Conservation (phyloP, 805 yeast species). For the Babjeviella inositovora region DNA sequence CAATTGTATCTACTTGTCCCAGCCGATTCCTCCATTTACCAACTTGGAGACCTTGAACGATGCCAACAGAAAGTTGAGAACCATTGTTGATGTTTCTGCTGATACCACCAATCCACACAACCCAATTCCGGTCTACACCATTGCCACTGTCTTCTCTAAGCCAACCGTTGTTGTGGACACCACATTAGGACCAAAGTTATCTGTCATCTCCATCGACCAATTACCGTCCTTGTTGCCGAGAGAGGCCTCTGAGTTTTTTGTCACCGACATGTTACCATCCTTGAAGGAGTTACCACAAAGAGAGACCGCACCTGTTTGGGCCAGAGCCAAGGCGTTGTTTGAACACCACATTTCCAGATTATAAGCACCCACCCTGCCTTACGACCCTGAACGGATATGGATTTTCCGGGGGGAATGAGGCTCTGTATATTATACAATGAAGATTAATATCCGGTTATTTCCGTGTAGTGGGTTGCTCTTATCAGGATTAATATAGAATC, state of each 20-base stretch:
- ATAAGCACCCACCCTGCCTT: too few relatives aligned
- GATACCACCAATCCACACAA: conserved; percentile 98
- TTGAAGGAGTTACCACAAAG: conserved; percentile 74
- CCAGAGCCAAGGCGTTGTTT: conserved; percentile 69
- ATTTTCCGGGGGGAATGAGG: too few relatives aligned
- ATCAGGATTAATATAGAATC: too few relatives aligned
- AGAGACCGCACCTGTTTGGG: conserved; percentile 80
- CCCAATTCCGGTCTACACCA: conserved; percentile 86
- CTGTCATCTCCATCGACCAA: conserved; percentile 93
- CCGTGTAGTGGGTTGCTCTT: too few relatives aligned
- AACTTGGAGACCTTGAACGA: conserved; percentile 51
- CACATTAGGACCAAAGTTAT: conserved; percentile 66
- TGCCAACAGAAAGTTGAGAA: conserved; percentile 61
- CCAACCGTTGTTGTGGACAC: conserved; percentile 84
- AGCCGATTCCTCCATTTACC: conserved; percentile 88
- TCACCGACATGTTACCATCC: conserved; percentile 79
- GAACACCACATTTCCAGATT: conserved; percentile 73
- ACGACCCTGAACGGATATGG: too few relatives aligned
- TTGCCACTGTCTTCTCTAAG: conserved; percentile 79
- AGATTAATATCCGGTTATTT: too few relatives aligned
- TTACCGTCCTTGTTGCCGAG: conserved; percentile 92
- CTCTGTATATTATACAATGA: too few relatives aligned
- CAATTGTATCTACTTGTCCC: conserved; percentile 89
- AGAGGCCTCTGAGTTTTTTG: conserved; percentile 89
- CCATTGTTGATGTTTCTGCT: conserved; percentile 95